Evolutionary conservation across 2,329 filamentous ascomycete species (phyloP).

Genomic region (Biscogniauxia mediterranea): DNA sequence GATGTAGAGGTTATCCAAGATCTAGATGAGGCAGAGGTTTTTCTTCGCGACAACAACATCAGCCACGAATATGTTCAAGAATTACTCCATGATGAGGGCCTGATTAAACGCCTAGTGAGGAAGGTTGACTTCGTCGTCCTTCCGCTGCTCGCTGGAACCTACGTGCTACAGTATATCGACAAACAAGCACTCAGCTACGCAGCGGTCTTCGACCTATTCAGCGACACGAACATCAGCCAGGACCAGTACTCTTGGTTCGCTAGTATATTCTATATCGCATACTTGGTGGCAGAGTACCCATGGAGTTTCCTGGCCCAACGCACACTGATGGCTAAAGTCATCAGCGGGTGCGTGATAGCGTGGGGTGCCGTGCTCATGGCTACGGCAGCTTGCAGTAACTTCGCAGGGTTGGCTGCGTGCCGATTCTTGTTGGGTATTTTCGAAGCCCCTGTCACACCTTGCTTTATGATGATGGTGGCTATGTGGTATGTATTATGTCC

Average conservation of each 20-base stretch:
- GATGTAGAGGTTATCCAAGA: slow-evolving; percentile 20
- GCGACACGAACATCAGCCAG: slow-evolving; percentile 44
- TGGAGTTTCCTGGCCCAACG: slow-evolving; percentile 36
- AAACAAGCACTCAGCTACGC: slow-evolving; percentile 54
- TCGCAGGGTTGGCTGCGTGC: slow-evolving; percentile 13
- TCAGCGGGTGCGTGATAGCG: slow-evolving; percentile 30
- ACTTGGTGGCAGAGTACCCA: slow-evolving; percentile 29
- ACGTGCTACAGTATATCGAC: slow-evolving; percentile 54
- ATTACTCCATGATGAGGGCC: slow-evolving; percentile 41
- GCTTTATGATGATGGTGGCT: slow-evolving; percentile 49
- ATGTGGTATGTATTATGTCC: slow-evolving; percentile 36
- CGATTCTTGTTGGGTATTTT: slow-evolving; percentile 47
- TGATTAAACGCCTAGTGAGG: slow-evolving; percentile 33
- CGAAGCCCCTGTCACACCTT: slow-evolving; percentile 47
- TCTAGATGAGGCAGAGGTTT: slow-evolving; percentile 48
- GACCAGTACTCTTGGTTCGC: slow-evolving; percentile 54
- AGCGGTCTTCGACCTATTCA: slow-evolving; percentile 55
- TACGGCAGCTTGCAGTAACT: slow-evolving; percentile 5
- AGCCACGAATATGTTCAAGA: slow-evolving; percentile 40
- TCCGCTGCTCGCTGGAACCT: slow-evolving; percentile 50
- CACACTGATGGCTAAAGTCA: slow-evolving; percentile 36
- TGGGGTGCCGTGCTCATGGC: slow-evolving; percentile 29
- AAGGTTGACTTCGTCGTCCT: slow-evolving; percentile 51
- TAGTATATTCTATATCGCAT: slow-evolving; percentile 54
- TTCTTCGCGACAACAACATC: slow-evolving; percentile 48